Conservation (phyloP, 208 protist species). For the Wallacemonas collosoma region DNA sequence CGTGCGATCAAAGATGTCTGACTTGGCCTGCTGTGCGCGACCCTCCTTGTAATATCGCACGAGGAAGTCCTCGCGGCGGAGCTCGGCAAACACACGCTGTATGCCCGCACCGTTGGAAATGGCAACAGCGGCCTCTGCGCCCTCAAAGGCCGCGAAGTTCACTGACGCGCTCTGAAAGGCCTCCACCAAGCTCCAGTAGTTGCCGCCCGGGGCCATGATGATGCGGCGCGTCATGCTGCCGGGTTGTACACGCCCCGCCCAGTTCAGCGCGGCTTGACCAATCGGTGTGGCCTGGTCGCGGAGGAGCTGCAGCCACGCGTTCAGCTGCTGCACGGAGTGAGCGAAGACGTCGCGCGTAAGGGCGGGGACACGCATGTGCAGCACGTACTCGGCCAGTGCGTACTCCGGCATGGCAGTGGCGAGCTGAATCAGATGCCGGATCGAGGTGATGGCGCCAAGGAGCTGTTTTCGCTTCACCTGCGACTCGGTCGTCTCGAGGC, state of each 20-base stretch:
- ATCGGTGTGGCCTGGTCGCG: slow-evolving; percentile 67
- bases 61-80: slow-evolving; percentile 80
- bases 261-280: slow-evolving; percentile 62
- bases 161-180: slow-evolving; percentile 52
- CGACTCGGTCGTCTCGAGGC: slow-evolving; percentile 79
- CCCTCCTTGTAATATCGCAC: slow-evolving; percentile 73
- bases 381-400: slow-evolving; percentile 83
- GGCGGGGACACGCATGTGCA: slow-evolving; percentile 75
- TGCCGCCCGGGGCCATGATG: slow-evolving; percentile 42
- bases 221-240: slow-evolving; percentile 53
- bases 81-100: slow-evolving; percentile 78
- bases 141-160: slow-evolving; percentile 51
- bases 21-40: slow-evolving; percentile 63
- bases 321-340: slow-evolving; percentile 76
- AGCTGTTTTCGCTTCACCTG: slow-evolving; percentile 75
- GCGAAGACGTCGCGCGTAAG: slow-evolving; percentile 66
- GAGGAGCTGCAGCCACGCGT: slow-evolving; percentile 80
- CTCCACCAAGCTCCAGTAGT: slow-evolving; percentile 75
- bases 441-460: slow-evolving; percentile 68
- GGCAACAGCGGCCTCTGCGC: slow-evolving; percentile 46
- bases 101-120: slow-evolving; percentile 76
- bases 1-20: slow-evolving; percentile 59
- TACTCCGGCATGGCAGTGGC: slow-evolving; percentile 74
- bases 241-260: slow-evolving; percentile 54
- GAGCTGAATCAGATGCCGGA: slow-evolving; percentile 69